Percentiles rank a stretch among this genome's conserved stretches.
Conservation (phyloP, 225 moss, liverwort and hornwort genomes). For the Sphagnum tenellum region DNA sequence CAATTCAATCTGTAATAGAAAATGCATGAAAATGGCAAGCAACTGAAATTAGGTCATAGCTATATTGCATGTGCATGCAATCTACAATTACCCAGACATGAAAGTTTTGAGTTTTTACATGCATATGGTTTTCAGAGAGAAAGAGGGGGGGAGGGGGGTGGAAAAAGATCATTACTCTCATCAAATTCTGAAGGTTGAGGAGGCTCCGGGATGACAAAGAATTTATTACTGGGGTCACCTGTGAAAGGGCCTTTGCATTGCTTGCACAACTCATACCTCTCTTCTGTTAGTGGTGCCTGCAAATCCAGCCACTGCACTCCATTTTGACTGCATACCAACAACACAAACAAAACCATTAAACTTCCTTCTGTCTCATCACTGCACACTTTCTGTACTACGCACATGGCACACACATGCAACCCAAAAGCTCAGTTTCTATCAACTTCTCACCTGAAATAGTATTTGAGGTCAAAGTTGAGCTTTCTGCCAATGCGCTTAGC, state of each 20-base stretch:
- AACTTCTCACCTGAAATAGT: constrained; percentile 50
- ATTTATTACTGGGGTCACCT: constrained; percentile 70
- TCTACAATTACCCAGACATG: too few species aligned
- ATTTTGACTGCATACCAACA: constrained; percentile 55
- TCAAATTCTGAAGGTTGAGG: constrained; percentile 42
- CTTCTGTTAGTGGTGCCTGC: constrained; percentile 61
- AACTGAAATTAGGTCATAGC: too few species aligned
- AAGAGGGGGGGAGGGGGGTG: constrained; percentile 12
- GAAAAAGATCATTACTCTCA: constrained; percentile 24
- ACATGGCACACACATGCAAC: too few species aligned
- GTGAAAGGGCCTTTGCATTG: constrained; percentile 76
- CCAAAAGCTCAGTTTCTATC: too few species aligned
- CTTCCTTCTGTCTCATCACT: too few species aligned
- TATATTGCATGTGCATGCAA: too few species aligned
- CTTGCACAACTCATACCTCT: constrained; percentile 62
- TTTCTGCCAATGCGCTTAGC: constrained; percentile 49
- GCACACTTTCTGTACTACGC: too few species aligned
- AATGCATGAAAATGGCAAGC: too few species aligned
- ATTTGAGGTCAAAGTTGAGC: constrained; percentile 54
- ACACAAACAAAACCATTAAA: too few species aligned
- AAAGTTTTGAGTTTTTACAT: too few species aligned
- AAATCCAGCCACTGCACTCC: constrained; percentile 88
- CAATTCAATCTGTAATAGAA: too few species aligned
- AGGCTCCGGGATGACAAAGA: constrained; percentile 63
- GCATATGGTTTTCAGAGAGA: constrained; percentile 9